Evolutionary conservation across 2,329 filamentous ascomycete genomes (phyloP).

Genomic region (Alternaria triticimaculans): DNA sequence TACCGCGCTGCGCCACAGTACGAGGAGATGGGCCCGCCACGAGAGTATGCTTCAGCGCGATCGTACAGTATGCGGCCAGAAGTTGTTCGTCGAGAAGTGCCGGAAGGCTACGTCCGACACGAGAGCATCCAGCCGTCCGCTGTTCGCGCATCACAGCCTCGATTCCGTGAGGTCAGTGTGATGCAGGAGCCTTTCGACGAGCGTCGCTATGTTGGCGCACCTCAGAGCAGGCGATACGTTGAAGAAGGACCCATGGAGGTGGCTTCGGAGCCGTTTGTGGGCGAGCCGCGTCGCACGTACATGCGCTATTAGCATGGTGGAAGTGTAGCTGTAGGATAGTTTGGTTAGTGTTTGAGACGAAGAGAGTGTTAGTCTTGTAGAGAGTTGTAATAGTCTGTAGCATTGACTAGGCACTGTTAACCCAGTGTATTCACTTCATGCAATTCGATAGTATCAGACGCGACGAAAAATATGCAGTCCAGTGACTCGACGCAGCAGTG

Average conservation of each 20-base stretch:
- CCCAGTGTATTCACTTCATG: neutral
- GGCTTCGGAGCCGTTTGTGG: slow-evolving; percentile 36
- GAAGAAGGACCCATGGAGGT: slow-evolving; percentile 47
- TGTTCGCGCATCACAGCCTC: slow-evolving; percentile 38
- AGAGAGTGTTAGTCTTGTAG: neutral
- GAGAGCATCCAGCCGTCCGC: slow-evolving; percentile 52
- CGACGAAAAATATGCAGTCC: neutral
- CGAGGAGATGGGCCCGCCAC: slow-evolving; percentile 47
- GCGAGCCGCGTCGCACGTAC: slow-evolving; percentile 43
- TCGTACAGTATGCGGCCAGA: slow-evolving; percentile 52
- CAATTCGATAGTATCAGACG: neutral
- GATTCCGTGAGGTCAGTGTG: slow-evolving; percentile 52
- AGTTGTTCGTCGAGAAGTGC: slow-evolving; percentile 42
- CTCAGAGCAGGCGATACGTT: slow-evolving; percentile 48
- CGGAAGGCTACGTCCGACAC: slow-evolving; percentile 44
- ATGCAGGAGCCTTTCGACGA: slow-evolving; percentile 46
- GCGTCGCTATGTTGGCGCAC: slow-evolving; percentile 40
- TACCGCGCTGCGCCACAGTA: slow-evolving; percentile 42
- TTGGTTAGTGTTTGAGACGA: neutral
- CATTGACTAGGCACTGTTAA: neutral
- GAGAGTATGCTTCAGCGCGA: slow-evolving; percentile 40
- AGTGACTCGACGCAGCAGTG: neutral
- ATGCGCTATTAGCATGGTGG: slow-evolving; percentile 40
- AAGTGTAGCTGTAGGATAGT: neutral
- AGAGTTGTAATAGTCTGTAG: neutral